Base-by-base conservation (phyloP, 345 rosid species). In the Salix arbutifolia region DNA sequence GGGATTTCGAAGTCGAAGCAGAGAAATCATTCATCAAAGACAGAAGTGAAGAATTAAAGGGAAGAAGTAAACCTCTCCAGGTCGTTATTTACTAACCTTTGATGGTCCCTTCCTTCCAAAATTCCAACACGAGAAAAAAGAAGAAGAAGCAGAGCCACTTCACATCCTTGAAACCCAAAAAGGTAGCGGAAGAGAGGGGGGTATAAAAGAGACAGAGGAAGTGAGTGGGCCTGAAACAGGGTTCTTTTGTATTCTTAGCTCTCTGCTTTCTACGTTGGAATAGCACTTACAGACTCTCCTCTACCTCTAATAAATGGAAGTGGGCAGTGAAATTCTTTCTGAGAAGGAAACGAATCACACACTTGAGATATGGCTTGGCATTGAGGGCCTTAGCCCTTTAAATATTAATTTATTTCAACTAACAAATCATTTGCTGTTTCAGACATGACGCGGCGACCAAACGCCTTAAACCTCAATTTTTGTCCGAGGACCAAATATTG, bases 261-360 rank as follows among this genome's bases (percentile, higher is more conserved):
- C 76, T 70, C 31, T 69, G 82, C 85, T 83, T 88, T 80, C 83
- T 77, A 67, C 81, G 87, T 83, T 66, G 85, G 91, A 86, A 76
- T 78, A 65, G 75, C 91, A 83, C 89, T 88, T 77, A 65, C 78
- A 73, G 31, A n/a, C 61, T 12, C 40, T 67, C 65, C 56, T 72
- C 38, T 76, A 10, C 37, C 25, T 16, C 3, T 35, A 48, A 48
- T 69, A 11, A 21, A 38, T n/a, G 28, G 62, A 58, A n/a, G 28
- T 9, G 62, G 62, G 28, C 28, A 58, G 28, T 23, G 28, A 6
- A 23, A 58, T 10, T 58, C 64, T 58, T 52, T 19, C 58, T 52
- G 62, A 58, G 1, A 23, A 4, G 16, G 31, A 60, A 28, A 28
- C 21, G 46, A 66, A 68, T 19, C 67, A 18, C n/a, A 35, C 48